Evolutionary conservation across 768 basidiomycete genomes (phyloP), one percentile per base, ranked within the genome.

Genomic region (Russula compacta): DNA sequence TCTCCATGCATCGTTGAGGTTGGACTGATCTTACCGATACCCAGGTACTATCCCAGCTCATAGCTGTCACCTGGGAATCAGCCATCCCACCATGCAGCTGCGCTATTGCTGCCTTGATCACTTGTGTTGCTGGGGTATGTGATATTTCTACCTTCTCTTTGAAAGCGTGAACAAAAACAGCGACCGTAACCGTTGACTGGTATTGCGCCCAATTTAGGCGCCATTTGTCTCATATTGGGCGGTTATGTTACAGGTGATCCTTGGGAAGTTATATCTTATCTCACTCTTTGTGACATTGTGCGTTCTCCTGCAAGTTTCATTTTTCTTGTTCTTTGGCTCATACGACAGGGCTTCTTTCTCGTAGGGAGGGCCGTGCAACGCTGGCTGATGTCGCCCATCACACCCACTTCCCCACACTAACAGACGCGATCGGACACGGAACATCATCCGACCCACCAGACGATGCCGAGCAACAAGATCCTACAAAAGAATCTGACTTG

Each of bases 191-290:
- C 32, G 8, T 21, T 19, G 29, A 29, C 53, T 33, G 1, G 6
- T 17, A 11, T 50, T 35, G 5, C 17, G 9, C 29, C 35, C 24
- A n/a, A 19, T 50, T 9, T 65, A 60, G 69, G 52, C 33, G 15
- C 56, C 56, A 43, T 67, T 35, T 9, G 62, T 62, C 17, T 65
- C 48, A 2, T 67, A 65, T 40, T 72, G 71, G 71, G 66, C 69
- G 29, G 59, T 70, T 19, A 64, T 67, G 54, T 66, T 71, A 42
- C 70, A 71, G 46, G 53, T 63, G 6, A 59, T 72, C 14, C 61
- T 72, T 2, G 71, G 71, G 4, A 72, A 72, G 55, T 59, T 72
- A 39, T 72, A 72, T 57, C 68, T 70, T 0, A 70, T 72, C 21
- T 72, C 71, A 1, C 61, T 72, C 0, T 70, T 72, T 14, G 67